phyloP scores from a whole-genome alignment of 805 yeast species.

The Schizosaccharomyces japonicus region DNA sequence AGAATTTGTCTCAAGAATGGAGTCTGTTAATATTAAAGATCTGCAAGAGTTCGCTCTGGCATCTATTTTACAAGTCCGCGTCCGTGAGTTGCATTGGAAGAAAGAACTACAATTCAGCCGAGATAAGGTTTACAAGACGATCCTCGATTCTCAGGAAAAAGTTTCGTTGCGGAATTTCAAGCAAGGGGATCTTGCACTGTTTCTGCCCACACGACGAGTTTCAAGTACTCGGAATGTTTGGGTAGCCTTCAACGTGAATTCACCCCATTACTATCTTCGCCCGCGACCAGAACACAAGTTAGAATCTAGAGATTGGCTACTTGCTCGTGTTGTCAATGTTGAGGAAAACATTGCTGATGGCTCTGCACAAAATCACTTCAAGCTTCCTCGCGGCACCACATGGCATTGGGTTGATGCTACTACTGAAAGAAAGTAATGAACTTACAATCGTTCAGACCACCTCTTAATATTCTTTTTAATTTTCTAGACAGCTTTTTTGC shows the following conservation, averaged over 20 bases:
- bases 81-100: neutral
- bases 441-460: no score
- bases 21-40: neutral
- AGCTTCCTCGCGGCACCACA: neutral
- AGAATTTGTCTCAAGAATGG: neutral
- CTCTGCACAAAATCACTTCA: neutral
- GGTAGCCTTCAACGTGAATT: constrained; percentile 86
- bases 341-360: neutral
- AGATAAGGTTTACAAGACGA: neutral
- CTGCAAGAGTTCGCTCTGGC: neutral
- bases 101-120: neutral
- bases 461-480: no score
- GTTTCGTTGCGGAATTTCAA: constrained; percentile 24
- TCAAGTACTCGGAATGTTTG: constrained; percentile 21
- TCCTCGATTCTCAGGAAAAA: neutral
- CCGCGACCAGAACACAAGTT: neutral
- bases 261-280: constrained; percentile 59
- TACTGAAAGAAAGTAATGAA: neutral
- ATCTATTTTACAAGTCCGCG: neutral
- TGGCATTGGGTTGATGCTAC: neutral
- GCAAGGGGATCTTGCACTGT: constrained; percentile 55
- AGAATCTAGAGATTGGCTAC: neutral
- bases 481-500: no score
- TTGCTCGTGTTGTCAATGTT: neutral
- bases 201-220: constrained; percentile 42